Evolutionary conservation across 2,329 filamentous ascomycete species (phyloP).

Genomic region (Alternaria gaisen): DNA sequence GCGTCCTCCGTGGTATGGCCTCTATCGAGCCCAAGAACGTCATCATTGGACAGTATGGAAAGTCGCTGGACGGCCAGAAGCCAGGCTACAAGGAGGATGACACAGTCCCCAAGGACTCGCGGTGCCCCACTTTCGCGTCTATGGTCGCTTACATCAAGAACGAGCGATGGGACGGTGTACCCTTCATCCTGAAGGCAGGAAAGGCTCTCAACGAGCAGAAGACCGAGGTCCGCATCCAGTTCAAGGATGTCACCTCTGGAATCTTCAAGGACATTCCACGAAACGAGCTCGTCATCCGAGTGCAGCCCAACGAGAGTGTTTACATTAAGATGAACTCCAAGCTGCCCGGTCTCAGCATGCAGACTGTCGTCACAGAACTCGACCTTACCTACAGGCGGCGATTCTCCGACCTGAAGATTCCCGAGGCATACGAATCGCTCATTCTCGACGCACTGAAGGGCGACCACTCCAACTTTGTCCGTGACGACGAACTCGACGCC

Average conservation of each 20-base stretch:
- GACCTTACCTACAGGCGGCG: constrained; percentile 97
- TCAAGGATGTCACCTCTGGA: constrained; percentile 98
- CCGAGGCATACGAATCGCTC: constrained; percentile 97
- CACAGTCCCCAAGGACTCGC: constrained; percentile 94
- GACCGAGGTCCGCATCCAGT: constrained; percentile 98
- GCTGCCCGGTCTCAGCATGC: constrained; percentile 97
- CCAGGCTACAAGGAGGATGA: constrained; percentile 99
- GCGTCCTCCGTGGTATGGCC: constrained; percentile 91
- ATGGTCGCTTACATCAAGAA: constrained; percentile 99
- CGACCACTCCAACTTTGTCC: constrained; percentile 94
- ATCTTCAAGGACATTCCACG: constrained; percentile 99
- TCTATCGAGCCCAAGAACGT: constrained; percentile 99
- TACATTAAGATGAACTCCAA: constrained; percentile 99
- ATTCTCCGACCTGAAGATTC: constrained; percentile 99
- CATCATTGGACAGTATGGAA: constrained; percentile 98
- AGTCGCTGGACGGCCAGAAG: constrained; percentile 94
- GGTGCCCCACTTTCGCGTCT: constrained; percentile 97
- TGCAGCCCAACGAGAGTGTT: constrained; percentile 98
- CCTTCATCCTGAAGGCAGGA: constrained; percentile 99
- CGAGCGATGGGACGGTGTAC: constrained; percentile 98
- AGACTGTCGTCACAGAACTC: constrained; percentile 97
- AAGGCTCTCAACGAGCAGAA: constrained; percentile 99
- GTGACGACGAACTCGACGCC: constrained; percentile 80
- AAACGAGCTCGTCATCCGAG: constrained; percentile 98
- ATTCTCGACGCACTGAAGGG: constrained; percentile 98